Conservation (phyloP, 2,329 filamentous ascomycete genomes). For the Mycocentrospora acerina region DNA sequence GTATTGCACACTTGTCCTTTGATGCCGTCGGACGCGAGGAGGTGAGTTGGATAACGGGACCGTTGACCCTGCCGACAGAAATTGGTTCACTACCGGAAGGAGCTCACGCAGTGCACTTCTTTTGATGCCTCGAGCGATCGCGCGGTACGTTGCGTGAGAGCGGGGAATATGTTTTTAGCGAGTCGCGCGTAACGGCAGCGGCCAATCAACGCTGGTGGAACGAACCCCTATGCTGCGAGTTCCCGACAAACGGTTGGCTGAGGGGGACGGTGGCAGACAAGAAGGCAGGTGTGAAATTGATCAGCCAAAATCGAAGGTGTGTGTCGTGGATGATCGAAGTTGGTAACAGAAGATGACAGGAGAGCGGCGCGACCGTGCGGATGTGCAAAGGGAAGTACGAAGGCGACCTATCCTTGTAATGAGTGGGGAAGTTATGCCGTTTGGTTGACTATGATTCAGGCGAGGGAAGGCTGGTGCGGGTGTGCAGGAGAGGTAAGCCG, state of each 20-base stretch:
- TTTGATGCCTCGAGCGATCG: constrained; percentile 33
- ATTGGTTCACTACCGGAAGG: constrained; percentile 15
- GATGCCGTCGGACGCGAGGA: background rate
- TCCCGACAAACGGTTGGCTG: constrained; percentile 20
- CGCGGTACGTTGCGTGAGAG: constrained; percentile 33
- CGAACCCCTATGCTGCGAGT: constrained; percentile 27
- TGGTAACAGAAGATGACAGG: constrained; percentile 21
- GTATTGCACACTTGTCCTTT: too few relatives aligned
- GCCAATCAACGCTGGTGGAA: constrained; percentile 32
- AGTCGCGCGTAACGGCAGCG: constrained; percentile 30
- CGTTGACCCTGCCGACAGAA: constrained; percentile 9
- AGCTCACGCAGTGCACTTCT: constrained; percentile 26
- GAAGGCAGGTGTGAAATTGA: constrained; percentile 9
- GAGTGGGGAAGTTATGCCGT: constrained; percentile 38
- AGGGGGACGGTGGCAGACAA: constrained; percentile 16
- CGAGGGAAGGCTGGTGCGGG: constrained; percentile 33
- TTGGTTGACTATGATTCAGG: constrained; percentile 35
- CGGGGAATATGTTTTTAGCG: constrained; percentile 39
- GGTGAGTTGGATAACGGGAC: constrained; percentile 11
- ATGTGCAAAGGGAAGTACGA: constrained; percentile 28
- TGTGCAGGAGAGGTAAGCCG: constrained; percentile 19
- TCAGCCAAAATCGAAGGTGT: constrained; percentile 6
- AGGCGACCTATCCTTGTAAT: constrained; percentile 25
- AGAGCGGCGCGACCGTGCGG: constrained; percentile 25
- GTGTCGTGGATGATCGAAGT: constrained; percentile 12